A percentile compares a stretch with the other conserved stretches of the same genome.
These are phyloP conservation scores for Candida piceae DNA, from an alignment of 805 yeast species.

Conservation along the genomic window DNA sequence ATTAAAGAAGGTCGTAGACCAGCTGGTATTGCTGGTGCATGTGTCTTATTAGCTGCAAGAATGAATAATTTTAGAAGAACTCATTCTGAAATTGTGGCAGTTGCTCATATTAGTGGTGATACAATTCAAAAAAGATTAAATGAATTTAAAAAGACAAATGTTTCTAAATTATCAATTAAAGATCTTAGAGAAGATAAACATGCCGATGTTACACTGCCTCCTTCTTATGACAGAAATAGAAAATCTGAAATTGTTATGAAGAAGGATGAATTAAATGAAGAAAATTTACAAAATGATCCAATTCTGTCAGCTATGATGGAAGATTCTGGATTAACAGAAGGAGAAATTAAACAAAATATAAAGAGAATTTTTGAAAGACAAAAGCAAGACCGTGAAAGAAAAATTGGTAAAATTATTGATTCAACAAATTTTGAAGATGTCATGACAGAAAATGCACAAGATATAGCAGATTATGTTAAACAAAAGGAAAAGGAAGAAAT, in stretches of 20 bases:
- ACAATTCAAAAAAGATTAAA: constrained; percentile 86
- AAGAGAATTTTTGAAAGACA: constrained; percentile 27
- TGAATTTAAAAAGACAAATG: constrained; percentile 75
- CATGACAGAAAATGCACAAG: constrained; percentile 4
- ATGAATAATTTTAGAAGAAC: constrained; percentile 94
- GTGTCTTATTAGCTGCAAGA: constrained; percentile 86
- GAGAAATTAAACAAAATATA: constrained; percentile 35
- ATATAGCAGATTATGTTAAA: constrained; percentile 6
- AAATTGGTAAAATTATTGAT: constrained; percentile 10
- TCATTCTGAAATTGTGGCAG: constrained; percentile 89
- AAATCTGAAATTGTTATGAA: constrained; percentile 33
- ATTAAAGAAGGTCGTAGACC: constrained; percentile 95
- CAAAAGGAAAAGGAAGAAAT: constrained; percentile 17
- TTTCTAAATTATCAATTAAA: constrained; percentile 67
- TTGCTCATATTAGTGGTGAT: constrained; percentile 91
- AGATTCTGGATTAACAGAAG: constrained; percentile 41
- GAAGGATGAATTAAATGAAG: constrained; percentile 33
- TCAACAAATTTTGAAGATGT: constrained; percentile 5
- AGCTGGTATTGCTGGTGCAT: constrained; percentile 98
- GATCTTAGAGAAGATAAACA: constrained; percentile 52
- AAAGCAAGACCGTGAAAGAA: constrained; percentile 19
- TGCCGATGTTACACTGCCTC: constrained; percentile 63
- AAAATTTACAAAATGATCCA: constrained; percentile 37
- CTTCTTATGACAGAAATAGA: constrained; percentile 68
- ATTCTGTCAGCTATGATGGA: constrained; percentile 38